Percentiles rank a stretch among this genome's conserved stretches.
phyloP scores from a whole-genome alignment of 1,284 basidiomycete genomes.

The Naganishia liquefaciens region DNA sequence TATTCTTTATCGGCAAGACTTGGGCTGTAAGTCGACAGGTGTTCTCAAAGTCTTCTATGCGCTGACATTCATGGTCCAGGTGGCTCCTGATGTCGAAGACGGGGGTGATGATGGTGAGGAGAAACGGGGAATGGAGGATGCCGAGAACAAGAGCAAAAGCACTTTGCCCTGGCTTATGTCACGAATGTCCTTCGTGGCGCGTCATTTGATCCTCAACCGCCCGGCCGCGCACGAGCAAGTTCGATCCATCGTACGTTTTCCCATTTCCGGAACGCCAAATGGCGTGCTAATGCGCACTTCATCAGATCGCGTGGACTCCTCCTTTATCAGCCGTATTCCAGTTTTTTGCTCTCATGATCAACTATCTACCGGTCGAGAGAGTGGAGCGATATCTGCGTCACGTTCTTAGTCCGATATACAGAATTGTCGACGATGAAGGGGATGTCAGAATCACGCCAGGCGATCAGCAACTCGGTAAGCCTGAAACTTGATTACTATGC shows the following conservation, averaged over 20 bases:
- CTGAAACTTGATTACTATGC: conserved; percentile 32
- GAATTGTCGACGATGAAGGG: conserved; percentile 77
- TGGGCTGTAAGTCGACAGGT: conserved; percentile 61
- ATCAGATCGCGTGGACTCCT: conserved; percentile 68
- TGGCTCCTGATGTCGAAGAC: conserved; percentile 37
- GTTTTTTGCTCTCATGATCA: conserved; percentile 91
- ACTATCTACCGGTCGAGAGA: conserved; percentile 61
- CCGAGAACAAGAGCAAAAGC: conserved; percentile 50
- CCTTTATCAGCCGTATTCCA: conserved; percentile 77
- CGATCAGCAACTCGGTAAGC: conserved; percentile 74
- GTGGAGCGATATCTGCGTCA: conserved; percentile 75
- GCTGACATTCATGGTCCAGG: conserved; percentile 10
- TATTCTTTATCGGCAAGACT: conserved; percentile 86
- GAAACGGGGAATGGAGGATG: conserved; percentile 39
- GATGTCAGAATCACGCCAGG: conserved; percentile 56
- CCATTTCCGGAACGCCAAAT: conserved; percentile 53
- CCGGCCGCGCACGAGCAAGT: conserved; percentile 49
- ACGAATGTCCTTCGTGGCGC: conserved; percentile 82
- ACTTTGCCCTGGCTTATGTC: conserved; percentile 91
- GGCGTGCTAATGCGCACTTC: conserved; percentile 24
- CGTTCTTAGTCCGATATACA: conserved; percentile 81
- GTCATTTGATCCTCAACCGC: conserved; percentile 54
- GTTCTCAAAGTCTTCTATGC: not conserved
- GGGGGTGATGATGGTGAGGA: conserved; percentile 46
- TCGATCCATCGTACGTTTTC: conserved; percentile 35